Conservation (phyloP, 345 rosid genomes). For the Lumnitzera racemosa region DNA sequence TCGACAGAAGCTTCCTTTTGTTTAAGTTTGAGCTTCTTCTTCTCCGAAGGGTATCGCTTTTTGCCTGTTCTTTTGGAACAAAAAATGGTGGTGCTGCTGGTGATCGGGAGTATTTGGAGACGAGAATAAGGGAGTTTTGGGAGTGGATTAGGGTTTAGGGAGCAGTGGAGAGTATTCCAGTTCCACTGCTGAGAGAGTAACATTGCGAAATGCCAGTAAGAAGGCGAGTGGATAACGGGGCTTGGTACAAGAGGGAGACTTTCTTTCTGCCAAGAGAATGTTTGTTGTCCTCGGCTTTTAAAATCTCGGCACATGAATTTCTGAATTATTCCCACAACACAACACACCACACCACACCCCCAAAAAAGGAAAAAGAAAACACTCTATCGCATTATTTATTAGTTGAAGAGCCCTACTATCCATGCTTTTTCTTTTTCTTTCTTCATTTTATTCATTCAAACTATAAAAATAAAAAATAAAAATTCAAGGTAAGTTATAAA, state of each 20-base stretch:
- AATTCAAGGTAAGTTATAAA: too few species aligned
- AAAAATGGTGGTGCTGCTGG: conserved; percentile 19
- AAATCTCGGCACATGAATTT: too few species aligned
- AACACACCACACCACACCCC: too few species aligned
- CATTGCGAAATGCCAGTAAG: conserved; percentile 14
- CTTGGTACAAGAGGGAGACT: neutral
- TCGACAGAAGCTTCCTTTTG: conserved; percentile 40
- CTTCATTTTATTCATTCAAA: too few species aligned
- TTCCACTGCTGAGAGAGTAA: conserved; percentile 15
- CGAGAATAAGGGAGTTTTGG: conserved; percentile 3
- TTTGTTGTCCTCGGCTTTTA: too few species aligned
- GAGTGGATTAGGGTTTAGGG: conserved; percentile 6
- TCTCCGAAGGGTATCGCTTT: conserved; percentile 89
- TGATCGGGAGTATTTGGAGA: conserved; percentile 10
- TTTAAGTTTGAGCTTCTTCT: conserved; percentile 63
- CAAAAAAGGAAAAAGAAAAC: too few species aligned
- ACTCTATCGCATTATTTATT: too few species aligned
- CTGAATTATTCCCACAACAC: too few species aligned
- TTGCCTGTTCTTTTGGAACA: conserved; percentile 80
- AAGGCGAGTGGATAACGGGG: neutral
- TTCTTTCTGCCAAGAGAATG: too few species aligned
- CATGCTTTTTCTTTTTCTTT: too few species aligned
- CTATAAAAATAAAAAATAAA: too few species aligned
- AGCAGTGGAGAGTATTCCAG: conserved; percentile 9
- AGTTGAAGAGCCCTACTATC: too few species aligned